These are phyloP conservation scores for Thozetella sp. DNA, from an alignment of 495 filamentous ascomycete genomes.

Conservation along the genomic window DNA sequence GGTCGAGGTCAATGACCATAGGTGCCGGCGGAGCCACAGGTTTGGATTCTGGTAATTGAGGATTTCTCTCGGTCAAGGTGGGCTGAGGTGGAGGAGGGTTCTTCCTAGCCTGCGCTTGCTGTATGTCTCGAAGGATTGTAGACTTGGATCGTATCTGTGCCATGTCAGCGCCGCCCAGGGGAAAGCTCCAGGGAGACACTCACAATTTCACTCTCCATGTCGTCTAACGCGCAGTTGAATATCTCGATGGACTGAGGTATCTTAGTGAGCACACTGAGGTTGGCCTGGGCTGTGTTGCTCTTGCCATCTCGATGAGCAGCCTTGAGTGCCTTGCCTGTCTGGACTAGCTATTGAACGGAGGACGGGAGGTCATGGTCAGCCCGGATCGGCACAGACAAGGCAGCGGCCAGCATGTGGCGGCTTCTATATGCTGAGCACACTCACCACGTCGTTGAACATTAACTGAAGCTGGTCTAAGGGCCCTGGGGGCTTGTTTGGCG, in stretches of 20 bases:
- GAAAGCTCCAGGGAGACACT: slow-evolving; percentile 9
- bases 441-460: slow-evolving; percentile 49
- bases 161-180: slow-evolving; percentile 13
- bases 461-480: slow-evolving; percentile 42
- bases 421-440: slow-evolving; percentile 7
- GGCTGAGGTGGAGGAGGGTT: slow-evolving; percentile 13
- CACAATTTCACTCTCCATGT: slow-evolving; percentile 55
- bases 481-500: slow-evolving; percentile 36
- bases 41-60: slow-evolving; percentile 2
- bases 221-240: slow-evolving; percentile 52
- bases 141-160: slow-evolving; percentile 40
- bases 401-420: neutral
- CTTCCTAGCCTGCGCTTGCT: slow-evolving; percentile 29
- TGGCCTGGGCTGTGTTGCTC: slow-evolving; percentile 21
- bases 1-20: slow-evolving; percentile 27
- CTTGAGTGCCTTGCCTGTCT: slow-evolving; percentile 50
- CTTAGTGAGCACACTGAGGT: slow-evolving; percentile 28
- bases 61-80: neutral
- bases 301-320: slow-evolving; percentile 37
- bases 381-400: neutral
- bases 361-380: neutral
- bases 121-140: slow-evolving; percentile 41
- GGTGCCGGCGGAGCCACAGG: slow-evolving; percentile 35
- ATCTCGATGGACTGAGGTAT: slow-evolving; percentile 35
- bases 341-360: slow-evolving; percentile 45